Percentiles rank a stretch among this genome's conserved stretches.
These are phyloP conservation scores for Protomyces pachydermus DNA, from an alignment of 1,139 yeast species.

Conservation along the genomic window DNA sequence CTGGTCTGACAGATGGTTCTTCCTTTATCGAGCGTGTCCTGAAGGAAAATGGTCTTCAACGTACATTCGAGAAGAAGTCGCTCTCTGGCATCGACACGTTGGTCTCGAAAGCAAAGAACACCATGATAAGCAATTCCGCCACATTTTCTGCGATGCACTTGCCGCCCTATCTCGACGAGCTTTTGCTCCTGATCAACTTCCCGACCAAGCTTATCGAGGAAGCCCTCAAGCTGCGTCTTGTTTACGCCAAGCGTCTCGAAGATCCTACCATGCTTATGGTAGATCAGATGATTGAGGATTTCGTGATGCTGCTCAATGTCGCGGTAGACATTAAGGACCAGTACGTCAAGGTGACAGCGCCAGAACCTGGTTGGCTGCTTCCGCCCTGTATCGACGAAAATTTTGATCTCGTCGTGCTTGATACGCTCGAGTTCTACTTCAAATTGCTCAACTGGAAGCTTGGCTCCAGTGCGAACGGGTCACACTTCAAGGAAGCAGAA, in stretches of 20 bases:
- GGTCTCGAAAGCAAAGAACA: constrained; percentile 71
- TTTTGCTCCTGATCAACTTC: constrained; percentile 64
- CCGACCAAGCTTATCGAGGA: constrained; percentile 81
- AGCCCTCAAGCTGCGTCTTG: constrained; percentile 66
- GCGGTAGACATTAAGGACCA: constrained; percentile 74
- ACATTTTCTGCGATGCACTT: constrained; percentile 64
- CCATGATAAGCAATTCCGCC: constrained; percentile 60
- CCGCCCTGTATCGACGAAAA: constrained; percentile 61
- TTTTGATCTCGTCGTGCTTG: constrained; percentile 67
- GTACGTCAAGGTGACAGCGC: constrained; percentile 58
- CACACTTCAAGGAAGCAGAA: constrained; percentile 78
- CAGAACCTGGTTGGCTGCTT: constrained; percentile 73
- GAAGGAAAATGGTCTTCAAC: constrained; percentile 77
- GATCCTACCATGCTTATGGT: constrained; percentile 95
- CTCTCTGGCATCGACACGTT: constrained; percentile 60
- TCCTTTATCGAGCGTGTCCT: constrained; percentile 77
- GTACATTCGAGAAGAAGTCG: constrained; percentile 56
- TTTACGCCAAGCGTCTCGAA: constrained; percentile 70
- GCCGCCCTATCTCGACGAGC: constrained; percentile 66
- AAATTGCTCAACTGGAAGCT: constrained; percentile 69
- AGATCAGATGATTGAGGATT: constrained; percentile 87
- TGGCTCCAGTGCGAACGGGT: constrained; percentile 70
- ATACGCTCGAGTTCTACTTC: constrained; percentile 69
- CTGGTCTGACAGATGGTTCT: constrained; percentile 29
- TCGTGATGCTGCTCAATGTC: constrained; percentile 67